Evolutionary conservation across 495 filamentous ascomycete species (phyloP).

Genomic region (Penicillium canescens): DNA sequence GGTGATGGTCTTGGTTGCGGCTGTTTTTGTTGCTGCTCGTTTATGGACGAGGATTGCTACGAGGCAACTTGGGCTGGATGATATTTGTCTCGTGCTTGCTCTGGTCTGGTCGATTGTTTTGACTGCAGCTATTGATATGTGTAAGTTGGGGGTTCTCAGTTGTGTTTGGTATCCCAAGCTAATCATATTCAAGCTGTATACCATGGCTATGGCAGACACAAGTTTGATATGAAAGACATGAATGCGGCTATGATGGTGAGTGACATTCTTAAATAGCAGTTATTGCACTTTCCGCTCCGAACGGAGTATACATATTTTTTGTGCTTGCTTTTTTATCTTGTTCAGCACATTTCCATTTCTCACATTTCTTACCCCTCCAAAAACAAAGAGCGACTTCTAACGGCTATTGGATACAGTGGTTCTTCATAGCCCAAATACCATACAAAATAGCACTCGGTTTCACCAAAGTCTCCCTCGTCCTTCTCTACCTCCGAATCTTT

Average conservation of each 20-base stretch:
- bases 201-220: slow-evolving; percentile 4
- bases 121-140: not conserved
- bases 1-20: slow-evolving; percentile 2
- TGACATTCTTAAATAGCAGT: not conserved
- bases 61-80: slow-evolving; percentile 9
- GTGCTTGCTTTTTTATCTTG: too few species aligned
- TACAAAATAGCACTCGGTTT: slow-evolving; percentile 20
- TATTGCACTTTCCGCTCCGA: not conserved
- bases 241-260: slow-evolving; percentile 8
- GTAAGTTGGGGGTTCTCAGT: not conserved
- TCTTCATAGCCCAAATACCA: slow-evolving; percentile 14
- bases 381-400: too few species aligned
- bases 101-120: not conserved
- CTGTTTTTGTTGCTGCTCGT: slow-evolving; percentile 2
- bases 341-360: too few species aligned
- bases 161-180: not conserved
- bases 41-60: not conserved
- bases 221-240: slow-evolving; percentile 8
- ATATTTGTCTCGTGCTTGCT: slow-evolving; percentile 5
- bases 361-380: too few species aligned
- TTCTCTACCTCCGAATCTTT: slow-evolving; percentile 25
- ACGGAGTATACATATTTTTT: too few species aligned
- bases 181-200: not conserved
- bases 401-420: slow-evolving; percentile 8
- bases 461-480: slow-evolving; percentile 18